These are phyloP conservation scores for Angomonas deanei DNA, from an alignment of 208 protist species.

Conservation along the genomic window DNA sequence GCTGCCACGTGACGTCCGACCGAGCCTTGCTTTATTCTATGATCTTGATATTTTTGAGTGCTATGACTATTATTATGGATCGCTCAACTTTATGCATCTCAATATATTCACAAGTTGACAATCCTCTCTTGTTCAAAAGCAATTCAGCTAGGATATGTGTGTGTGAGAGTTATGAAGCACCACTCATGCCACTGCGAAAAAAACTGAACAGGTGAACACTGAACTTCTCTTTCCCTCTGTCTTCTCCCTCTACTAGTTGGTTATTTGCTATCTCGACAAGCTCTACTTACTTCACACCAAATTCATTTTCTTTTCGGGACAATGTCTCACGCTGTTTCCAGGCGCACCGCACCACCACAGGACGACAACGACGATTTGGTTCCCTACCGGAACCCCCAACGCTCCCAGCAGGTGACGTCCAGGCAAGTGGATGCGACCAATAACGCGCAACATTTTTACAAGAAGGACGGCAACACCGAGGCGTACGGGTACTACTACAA, in stretches of 20 bases:
- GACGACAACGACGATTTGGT: background rate
- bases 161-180: no score
- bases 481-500: conserved; percentile 1
- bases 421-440: background rate
- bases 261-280: no score
- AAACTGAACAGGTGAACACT: no score
- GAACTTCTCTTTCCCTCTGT: background rate
- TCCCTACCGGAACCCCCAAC: background rate
- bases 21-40: no score
- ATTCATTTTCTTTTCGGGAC: background rate
- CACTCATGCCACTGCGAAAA: no score
- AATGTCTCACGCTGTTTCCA: background rate
- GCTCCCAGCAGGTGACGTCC: background rate
- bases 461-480: background rate
- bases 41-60: no score
- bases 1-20: no score
- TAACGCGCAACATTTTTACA: conserved; percentile 1
- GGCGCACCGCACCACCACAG: background rate
- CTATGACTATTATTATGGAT: no score
- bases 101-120: no score
- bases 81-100: no score
- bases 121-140: no score
- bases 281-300: background rate
- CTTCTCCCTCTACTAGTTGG: background rate
- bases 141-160: no score